Evolutionary conservation across 2,329 filamentous ascomycete species (phyloP), one percentile per base, ranked within the genome.

Genomic region (Leptographium flavum): DNA sequence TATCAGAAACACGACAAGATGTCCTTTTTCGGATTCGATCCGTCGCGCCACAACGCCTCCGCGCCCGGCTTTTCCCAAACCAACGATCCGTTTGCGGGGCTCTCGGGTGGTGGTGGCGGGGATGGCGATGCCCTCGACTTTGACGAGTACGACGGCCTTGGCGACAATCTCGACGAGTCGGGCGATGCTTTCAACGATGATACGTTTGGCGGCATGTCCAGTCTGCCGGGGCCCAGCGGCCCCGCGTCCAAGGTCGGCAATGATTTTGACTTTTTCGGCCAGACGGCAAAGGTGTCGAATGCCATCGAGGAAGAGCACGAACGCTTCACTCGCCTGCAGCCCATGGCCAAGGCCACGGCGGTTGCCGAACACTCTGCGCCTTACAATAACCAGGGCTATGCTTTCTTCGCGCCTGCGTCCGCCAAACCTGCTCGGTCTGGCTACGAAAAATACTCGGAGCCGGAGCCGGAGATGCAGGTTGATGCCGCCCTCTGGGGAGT

Each of bases 151-250:
- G 92, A 98, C 63, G 90, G 90, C 17, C 71, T 98, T 35, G 92
- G 87, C 46, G 84, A 94, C 58, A 79, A 84, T 61, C 79, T 98
- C 31, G 81, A 94, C 56, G 90, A 98, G 60, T 81, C 84, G 19
- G 85, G 90, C 57, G 92, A 98, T 68, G 87, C 76, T 42, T 87
- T 95, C 71, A 98, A 98, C 63, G 87, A 96, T 56, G 92, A 96
- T 60, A 98, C 92, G 2, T 98, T 98, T 59, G 85, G 76, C 23
- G 57, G 67, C 36, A 63, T 42, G 8, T 43, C 39, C 15, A 40
- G 35, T 11, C 38, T 19, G 13, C 59, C 58, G 46, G 65, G 62
- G 31, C 65, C 61, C 25, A 48, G 45, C 25, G 39, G 31, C 17
- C n/a, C 43, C 17, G 63, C 69, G 21, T 63, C 69, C 27, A 69